These are phyloP conservation scores for Phytophthora pseudosyringae DNA, from an alignment of 352 stramenopile species.

Conservation along the genomic window DNA sequence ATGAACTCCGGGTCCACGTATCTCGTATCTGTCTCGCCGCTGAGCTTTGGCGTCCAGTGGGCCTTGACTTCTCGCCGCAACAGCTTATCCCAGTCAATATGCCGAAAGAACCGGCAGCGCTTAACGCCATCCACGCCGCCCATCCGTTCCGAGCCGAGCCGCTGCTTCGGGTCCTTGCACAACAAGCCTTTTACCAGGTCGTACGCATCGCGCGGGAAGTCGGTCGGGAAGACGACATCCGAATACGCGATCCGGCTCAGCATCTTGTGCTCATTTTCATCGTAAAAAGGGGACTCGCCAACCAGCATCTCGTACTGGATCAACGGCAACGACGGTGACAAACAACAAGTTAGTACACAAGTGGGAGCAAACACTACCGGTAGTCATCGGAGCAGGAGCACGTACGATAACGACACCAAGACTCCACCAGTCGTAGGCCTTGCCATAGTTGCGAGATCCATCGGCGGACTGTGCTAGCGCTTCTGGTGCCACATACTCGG, in stretches of 20 bases:
- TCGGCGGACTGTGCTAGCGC: slow-evolving; percentile 83
- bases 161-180: slow-evolving; percentile 72
- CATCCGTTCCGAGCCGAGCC: slow-evolving; percentile 68
- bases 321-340: not conserved
- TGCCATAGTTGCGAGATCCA: slow-evolving; percentile 85
- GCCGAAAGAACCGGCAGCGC: slow-evolving; percentile 68
- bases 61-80: slow-evolving; percentile 74
- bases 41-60: slow-evolving; percentile 85
- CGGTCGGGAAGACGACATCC: slow-evolving; percentile 73
- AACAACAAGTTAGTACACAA: slow-evolving; percentile 2
- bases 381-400: slow-evolving; percentile 16
- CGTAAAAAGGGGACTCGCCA: slow-evolving; percentile 88
- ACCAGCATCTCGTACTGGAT: slow-evolving; percentile 89
- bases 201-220: slow-evolving; percentile 81
- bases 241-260: slow-evolving; percentile 83
- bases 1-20: slow-evolving; percentile 92
- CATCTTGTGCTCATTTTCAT: slow-evolving; percentile 92
- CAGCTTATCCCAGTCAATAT: slow-evolving; percentile 82
- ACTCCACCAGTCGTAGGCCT: slow-evolving; percentile 92
- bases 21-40: slow-evolving; percentile 85
- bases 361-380: not conserved
- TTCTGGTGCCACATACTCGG: slow-evolving; percentile 89
- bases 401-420: slow-evolving; percentile 86
- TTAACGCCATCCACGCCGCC: slow-evolving; percentile 82
- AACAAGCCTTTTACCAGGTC: slow-evolving; percentile 78